Conservation (phyloP, 768 basidiomycete genomes). For the Boletus sp. region DNA sequence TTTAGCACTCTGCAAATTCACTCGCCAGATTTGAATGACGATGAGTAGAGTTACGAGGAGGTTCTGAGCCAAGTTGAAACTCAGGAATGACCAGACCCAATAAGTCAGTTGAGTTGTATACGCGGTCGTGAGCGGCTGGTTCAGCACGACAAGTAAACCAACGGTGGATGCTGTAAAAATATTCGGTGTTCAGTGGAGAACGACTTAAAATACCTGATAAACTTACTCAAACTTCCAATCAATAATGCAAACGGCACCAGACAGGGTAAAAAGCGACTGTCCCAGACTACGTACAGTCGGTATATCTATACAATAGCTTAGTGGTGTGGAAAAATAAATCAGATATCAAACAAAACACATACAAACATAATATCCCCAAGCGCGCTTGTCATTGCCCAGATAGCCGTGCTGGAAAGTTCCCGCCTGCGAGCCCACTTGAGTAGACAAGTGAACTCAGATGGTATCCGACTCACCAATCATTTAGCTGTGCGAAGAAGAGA, state of each 20-base stretch:
- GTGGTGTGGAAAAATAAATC: too few relatives aligned
- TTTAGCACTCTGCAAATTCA: background rate
- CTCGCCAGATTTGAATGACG: constrained; percentile 5
- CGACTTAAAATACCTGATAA: background rate
- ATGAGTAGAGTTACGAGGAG: constrained; percentile 7
- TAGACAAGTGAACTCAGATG: background rate
- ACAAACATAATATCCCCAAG: constrained; percentile 8
- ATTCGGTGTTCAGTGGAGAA: background rate
- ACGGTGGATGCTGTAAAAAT: background rate
- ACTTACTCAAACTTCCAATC: background rate
- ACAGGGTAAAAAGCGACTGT: constrained; percentile 1
- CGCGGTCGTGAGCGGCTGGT: background rate
- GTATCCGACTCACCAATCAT: constrained; percentile 4
- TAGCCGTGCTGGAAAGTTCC: constrained; percentile 3
- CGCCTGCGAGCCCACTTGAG: background rate
- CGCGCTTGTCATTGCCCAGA: constrained; percentile 4
- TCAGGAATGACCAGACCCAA: constrained; percentile 6
- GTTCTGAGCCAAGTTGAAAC: constrained; percentile 9
- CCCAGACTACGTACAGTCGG: constrained; percentile 8
- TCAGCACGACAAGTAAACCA: background rate
- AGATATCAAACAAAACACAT: background rate
- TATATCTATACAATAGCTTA: background rate
- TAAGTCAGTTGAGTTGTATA: background rate
- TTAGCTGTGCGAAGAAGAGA: background rate
- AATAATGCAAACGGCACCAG: background rate